phyloP scores from a whole-genome alignment of 345 rosid species.

The Arabis hirsuta region DNA sequence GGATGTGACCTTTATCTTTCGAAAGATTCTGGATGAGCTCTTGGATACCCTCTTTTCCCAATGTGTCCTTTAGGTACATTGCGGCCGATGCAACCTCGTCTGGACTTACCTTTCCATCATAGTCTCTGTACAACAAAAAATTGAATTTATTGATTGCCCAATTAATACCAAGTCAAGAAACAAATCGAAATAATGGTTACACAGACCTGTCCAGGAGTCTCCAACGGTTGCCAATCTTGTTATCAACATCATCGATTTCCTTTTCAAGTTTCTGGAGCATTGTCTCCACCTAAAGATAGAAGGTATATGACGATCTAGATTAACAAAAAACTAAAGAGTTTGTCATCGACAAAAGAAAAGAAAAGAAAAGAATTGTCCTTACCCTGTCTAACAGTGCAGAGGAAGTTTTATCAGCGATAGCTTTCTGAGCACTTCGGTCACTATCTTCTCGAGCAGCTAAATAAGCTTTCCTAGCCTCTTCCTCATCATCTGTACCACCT shows the following conservation, averaged over 20 bases:
- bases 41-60: slow-evolving; percentile 87
- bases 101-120: slow-evolving; percentile 89
- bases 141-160: not conserved
- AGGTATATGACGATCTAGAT: slow-evolving; percentile 24
- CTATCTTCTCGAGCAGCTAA: slow-evolving; percentile 87
- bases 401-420: slow-evolving; percentile 74
- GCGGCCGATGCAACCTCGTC: slow-evolving; percentile 97
- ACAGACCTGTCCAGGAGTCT: slow-evolving; percentile 85
- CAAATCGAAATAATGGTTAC: not conserved
- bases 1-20: slow-evolving; percentile 68
- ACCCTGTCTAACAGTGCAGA: slow-evolving; percentile 82
- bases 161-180: not conserved
- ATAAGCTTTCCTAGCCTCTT: slow-evolving; percentile 80
- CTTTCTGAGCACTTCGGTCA: slow-evolving; percentile 64
- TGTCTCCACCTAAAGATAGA: slow-evolving; percentile 69
- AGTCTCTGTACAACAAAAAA: slow-evolving; percentile 61
- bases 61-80: slow-evolving; percentile 75
- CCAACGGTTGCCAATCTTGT: slow-evolving; percentile 94
- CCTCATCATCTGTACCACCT: slow-evolving; percentile 82
- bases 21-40: slow-evolving; percentile 89
- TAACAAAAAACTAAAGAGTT: not conserved
- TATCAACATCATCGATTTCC: slow-evolving; percentile 97
- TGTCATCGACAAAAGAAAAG: not conserved
- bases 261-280: slow-evolving; percentile 98
- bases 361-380: slow-evolving; percentile 21